Evolutionary conservation across 2,329 filamentous ascomycete genomes (phyloP).

Genomic region (Harringtonia lauricola): DNA sequence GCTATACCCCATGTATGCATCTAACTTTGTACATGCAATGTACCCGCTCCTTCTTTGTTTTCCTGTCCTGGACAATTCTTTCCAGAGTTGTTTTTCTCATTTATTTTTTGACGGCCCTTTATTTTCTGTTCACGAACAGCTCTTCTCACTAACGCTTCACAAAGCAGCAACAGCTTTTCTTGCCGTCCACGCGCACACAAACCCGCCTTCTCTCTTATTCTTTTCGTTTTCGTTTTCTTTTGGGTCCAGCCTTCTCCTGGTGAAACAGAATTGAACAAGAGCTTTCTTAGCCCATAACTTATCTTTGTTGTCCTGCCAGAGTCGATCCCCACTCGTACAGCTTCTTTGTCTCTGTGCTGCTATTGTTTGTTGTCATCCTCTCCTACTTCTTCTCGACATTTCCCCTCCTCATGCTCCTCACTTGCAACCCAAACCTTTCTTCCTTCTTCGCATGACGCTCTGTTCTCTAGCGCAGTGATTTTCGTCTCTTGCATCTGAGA

Average conservation of each 20-base stretch:
- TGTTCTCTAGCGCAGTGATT: background rate
- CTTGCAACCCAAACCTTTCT: background rate
- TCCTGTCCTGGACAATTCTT: background rate
- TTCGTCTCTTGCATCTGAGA: background rate
- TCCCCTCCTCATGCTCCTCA: background rate
- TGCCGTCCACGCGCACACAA: background rate
- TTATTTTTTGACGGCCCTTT: background rate
- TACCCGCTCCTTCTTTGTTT: background rate
- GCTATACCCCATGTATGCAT: too few relatives aligned
- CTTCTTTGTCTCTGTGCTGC: background rate
- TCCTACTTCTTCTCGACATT: background rate
- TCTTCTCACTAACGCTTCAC: background rate
- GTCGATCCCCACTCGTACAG: slow-evolving; percentile 1
- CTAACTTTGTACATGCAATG: background rate
- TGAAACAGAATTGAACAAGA: background rate
- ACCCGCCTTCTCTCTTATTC: slow-evolving; percentile 3
- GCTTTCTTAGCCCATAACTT: background rate
- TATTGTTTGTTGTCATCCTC: slow-evolving; percentile 1
- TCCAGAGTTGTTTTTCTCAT: background rate
- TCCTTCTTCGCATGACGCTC: background rate
- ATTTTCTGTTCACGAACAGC: background rate
- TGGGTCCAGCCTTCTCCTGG: slow-evolving; percentile 4
- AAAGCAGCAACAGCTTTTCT: background rate
- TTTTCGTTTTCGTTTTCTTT: background rate
- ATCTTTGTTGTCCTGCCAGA: slow-evolving; percentile 4